Percentiles rank a stretch among this genome's conserved stretches.
Evolutionary conservation across 2,329 filamentous ascomycete genomes (phyloP).

Genomic region (Epicoccum nigrum): DNA sequence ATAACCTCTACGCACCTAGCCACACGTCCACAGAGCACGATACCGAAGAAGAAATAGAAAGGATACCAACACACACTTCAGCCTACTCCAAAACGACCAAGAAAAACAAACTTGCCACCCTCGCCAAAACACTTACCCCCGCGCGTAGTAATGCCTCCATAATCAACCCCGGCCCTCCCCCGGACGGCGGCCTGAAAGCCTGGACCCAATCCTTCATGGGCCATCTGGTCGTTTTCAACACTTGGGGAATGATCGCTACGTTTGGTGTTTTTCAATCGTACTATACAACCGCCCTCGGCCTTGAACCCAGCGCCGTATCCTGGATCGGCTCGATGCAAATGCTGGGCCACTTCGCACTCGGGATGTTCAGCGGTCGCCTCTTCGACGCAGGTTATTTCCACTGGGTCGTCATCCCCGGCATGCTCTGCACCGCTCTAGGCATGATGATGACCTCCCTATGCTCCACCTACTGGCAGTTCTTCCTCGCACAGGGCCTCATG

Average conservation of each 20-base stretch:
- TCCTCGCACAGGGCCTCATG: conserved; percentile 46
- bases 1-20: conserved; percentile 14
- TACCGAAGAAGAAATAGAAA: conserved; percentile 14
- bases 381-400: conserved; percentile 61
- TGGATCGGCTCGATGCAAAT: conserved; percentile 61
- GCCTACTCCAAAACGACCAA: conserved; percentile 12
- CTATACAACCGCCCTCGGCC: conserved; percentile 38
- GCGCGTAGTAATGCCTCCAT: conserved; percentile 42
- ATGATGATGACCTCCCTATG: conserved; percentile 61
- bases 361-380: conserved; percentile 58
- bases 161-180: conserved; percentile 46
- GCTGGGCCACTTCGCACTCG: conserved; percentile 58
- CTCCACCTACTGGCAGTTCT: conserved; percentile 57
- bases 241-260: conserved; percentile 46
- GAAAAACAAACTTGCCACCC: conserved; percentile 18
- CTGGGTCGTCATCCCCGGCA: conserved; percentile 51
- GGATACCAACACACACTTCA: conserved; percentile 21
- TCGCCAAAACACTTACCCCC: conserved; percentile 38
- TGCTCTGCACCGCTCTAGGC: conserved; percentile 52
- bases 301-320: conserved; percentile 53
- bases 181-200: conserved; percentile 46
- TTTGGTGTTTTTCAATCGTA: conserved; percentile 48
- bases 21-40: conserved; percentile 3
- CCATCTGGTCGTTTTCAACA: conserved; percentile 47
- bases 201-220: conserved; percentile 48